Conservation (phyloP, 1,284 basidiomycete genomes). For the Agaricales sp. region DNA sequence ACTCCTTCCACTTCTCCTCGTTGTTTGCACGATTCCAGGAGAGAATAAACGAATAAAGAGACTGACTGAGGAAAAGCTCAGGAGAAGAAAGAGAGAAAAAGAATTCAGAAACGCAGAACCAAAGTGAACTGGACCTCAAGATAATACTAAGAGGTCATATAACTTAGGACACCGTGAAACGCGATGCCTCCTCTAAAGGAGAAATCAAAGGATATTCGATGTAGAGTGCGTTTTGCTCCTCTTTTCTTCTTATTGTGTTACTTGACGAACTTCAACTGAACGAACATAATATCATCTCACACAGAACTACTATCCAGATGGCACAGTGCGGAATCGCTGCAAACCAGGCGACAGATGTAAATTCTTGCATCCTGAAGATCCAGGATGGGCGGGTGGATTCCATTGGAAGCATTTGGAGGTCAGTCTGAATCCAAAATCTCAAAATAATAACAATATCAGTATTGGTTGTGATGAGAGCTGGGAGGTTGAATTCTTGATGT, state of each 20-base stretch:
- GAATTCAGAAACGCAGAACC: background rate
- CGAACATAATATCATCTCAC: no score
- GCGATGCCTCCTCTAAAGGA: background rate
- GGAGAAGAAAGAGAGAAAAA: no score
- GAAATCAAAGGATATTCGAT: background rate
- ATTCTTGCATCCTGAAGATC: background rate
- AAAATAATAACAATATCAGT: no score
- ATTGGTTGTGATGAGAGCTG: background rate
- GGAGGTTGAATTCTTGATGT: background rate
- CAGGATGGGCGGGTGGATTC: background rate
- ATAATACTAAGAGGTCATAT: background rate
- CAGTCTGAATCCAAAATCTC: background rate
- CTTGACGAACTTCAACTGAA: background rate
- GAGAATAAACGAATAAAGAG: no score
- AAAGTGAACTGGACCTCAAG: background rate
- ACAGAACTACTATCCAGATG: background rate
- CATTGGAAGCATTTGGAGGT: background rate
- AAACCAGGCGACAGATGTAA: background rate
- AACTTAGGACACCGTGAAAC: background rate
- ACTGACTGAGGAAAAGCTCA: no score
- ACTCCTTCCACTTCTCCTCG: no score
- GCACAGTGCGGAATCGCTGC: background rate
- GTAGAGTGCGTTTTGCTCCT: background rate
- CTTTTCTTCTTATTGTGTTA: background rate
- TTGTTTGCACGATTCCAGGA: no score